Percentiles rank a stretch among this genome's conserved stretches.
Conservation (phyloP, 2,329 filamentous ascomycete species). For the Trichoderma sp. region DNA sequence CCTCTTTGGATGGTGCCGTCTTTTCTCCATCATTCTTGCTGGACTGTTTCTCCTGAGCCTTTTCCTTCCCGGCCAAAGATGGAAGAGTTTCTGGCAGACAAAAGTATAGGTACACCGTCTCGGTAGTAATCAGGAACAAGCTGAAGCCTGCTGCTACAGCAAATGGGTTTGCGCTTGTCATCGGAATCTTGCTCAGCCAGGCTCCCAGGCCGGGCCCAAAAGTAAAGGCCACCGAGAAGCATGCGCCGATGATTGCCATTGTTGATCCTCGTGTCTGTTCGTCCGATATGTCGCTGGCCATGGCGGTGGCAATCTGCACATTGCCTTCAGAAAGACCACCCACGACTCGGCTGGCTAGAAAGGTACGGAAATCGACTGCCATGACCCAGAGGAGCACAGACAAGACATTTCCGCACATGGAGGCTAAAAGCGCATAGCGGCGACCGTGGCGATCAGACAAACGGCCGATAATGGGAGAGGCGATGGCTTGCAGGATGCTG, state of each 20-base stretch:
- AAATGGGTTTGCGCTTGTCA: constrained; percentile 87
- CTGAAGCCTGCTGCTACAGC: constrained; percentile 89
- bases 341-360: constrained; percentile 88
- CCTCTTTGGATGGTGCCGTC: constrained; percentile 33
- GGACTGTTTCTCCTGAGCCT: constrained; percentile 32
- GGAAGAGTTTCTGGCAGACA: constrained; percentile 86
- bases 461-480: constrained; percentile 86
- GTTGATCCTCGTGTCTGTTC: constrained; percentile 82
- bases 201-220: constrained; percentile 93
- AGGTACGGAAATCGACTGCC: constrained; percentile 92
- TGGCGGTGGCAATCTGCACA: constrained; percentile 92
- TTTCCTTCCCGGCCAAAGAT: constrained; percentile 45
- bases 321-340: constrained; percentile 96
- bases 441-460: constrained; percentile 89
- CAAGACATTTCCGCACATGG: constrained; percentile 90
- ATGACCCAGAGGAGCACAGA: constrained; percentile 94
- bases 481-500: constrained; percentile 86
- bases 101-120: constrained; percentile 86
- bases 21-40: constrained; percentile 32
- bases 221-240: constrained; percentile 96
- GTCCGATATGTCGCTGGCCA: constrained; percentile 94
- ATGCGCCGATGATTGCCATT: constrained; percentile 94
- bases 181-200: constrained; percentile 75
- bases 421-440: constrained; percentile 81
- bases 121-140: constrained; percentile 78